phyloP scores from a whole-genome alignment of 2,329 filamentous ascomycete species.

The Exophiala viscosa region DNA sequence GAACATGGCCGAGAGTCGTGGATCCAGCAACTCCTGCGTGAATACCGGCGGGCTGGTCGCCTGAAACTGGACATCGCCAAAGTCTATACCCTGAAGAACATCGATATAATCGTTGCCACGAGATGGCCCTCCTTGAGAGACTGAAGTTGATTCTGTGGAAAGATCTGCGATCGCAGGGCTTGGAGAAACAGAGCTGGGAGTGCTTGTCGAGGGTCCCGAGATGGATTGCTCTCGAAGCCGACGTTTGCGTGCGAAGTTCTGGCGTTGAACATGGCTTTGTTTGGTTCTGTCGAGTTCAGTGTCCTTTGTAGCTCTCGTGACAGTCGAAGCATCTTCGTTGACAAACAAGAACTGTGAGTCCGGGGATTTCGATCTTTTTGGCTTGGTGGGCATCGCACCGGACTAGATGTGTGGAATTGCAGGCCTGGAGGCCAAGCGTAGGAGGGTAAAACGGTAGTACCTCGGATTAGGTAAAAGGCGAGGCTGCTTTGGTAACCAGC shows the following conservation, averaged over 20 bases:
- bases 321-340: constrained; percentile 23
- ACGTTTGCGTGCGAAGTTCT: constrained; percentile 22
- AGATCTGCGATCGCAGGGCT: constrained; percentile 6
- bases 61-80: constrained; percentile 9
- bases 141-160: constrained; percentile 2
- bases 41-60: constrained; percentile 10
- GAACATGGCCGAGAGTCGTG: constrained; percentile 13
- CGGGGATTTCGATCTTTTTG: constrained; percentile 19
- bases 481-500: constrained; percentile 7
- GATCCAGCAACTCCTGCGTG: constrained; percentile 11
- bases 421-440: not conserved
- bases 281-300: constrained; percentile 22
- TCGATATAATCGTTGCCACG: constrained; percentile 9
- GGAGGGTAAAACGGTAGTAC: not conserved
- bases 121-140: constrained; percentile 1
- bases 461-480: constrained; percentile 19
- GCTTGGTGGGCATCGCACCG: constrained; percentile 20
- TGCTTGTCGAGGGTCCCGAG: constrained; percentile 2
- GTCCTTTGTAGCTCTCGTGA: constrained; percentile 20
- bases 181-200: constrained; percentile 10
- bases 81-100: constrained; percentile 11
- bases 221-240: constrained; percentile 13
- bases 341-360: constrained; percentile 24
- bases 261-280: constrained; percentile 28
- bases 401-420: not conserved